Conservation (phyloP, 306 rosid species). For the apple (Malus domestica) region DNA sequence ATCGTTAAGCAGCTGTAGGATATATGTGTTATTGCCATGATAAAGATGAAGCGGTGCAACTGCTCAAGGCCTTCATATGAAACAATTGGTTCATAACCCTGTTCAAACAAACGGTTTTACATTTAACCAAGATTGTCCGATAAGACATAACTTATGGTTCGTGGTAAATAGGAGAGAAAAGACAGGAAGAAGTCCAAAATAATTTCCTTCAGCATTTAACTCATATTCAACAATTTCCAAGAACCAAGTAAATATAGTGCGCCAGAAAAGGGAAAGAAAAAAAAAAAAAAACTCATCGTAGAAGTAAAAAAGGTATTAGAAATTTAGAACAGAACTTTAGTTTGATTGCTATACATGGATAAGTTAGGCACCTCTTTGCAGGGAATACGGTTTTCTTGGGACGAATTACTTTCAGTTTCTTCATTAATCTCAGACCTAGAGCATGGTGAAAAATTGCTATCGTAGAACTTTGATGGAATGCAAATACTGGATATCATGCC, state of each 20-base stretch:
- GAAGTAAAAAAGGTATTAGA: background rate
- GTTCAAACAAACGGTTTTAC: conserved; percentile 19
- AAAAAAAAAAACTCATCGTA: background rate
- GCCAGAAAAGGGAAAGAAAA: background rate
- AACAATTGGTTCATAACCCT: conserved; percentile 95
- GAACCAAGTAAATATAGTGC: background rate
- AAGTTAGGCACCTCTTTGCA: conserved; percentile 60
- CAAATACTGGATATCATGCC: conserved; percentile 79
- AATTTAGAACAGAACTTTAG: background rate
- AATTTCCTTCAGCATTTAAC: background rate
- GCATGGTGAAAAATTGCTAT: conserved; percentile 78
- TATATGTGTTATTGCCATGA: conserved; percentile 93
- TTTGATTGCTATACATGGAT: background rate
- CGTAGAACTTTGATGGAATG: conserved; percentile 78
- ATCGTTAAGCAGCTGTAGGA: conserved; percentile 96
- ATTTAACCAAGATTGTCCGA: conserved; percentile 9
- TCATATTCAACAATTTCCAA: background rate
- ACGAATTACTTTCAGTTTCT: conserved; percentile 39
- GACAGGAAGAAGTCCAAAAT: background rate
- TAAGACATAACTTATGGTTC: background rate
- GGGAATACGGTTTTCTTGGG: conserved; percentile 34
- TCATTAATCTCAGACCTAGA: conserved; percentile 59
- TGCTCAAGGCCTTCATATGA: conserved; percentile 96
- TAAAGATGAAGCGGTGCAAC: conserved; percentile 94
- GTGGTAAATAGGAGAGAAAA: conserved; percentile 1